Evolutionary conservation across 768 basidiomycete species (phyloP).

Genomic region (Candolleomyces aberdarensis): DNA sequence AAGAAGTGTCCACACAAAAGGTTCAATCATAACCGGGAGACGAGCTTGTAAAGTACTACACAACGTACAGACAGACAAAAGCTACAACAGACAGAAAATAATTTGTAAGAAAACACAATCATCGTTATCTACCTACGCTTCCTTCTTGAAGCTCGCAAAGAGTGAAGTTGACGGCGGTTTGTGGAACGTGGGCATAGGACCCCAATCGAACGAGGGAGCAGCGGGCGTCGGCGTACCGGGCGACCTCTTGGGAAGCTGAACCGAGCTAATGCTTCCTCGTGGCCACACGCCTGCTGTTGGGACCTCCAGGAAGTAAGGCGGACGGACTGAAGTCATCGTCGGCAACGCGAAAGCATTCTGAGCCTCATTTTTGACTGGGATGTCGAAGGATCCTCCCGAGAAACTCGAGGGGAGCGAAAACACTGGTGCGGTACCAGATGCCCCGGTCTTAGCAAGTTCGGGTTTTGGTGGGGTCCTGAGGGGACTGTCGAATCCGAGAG

Average conservation of each 20-base stretch:
- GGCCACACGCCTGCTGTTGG: slow-evolving; percentile 29
- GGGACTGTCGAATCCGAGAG: slow-evolving; percentile 35
- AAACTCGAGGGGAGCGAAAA: neutral
- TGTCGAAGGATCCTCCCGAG: slow-evolving; percentile 14
- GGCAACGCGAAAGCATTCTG: slow-evolving; percentile 26
- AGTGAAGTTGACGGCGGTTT: slow-evolving; percentile 20
- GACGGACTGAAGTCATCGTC: slow-evolving; percentile 42
- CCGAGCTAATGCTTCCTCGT: slow-evolving; percentile 39
- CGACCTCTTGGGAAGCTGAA: slow-evolving; percentile 35
- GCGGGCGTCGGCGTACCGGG: slow-evolving; percentile 22
- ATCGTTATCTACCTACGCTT: neutral
- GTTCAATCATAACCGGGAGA: too few species aligned
- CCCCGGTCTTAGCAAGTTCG: too few species aligned
- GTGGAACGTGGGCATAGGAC: slow-evolving; percentile 50
- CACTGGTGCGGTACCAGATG: slow-evolving; percentile 6
- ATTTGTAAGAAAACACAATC: neutral
- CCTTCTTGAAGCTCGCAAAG: slow-evolving; percentile 12
- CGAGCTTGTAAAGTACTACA: neutral
- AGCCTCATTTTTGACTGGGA: neutral
- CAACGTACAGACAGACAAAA: neutral
- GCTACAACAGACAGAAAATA: neutral
- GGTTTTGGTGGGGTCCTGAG: slow-evolving; percentile 3
- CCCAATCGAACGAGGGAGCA: slow-evolving; percentile 53
- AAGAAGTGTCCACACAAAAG: too few species aligned
- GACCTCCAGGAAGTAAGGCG: slow-evolving; percentile 19